Evolutionary conservation across 805 yeast species (phyloP), one percentile per base, ranked within the genome.

Genomic region (Starmerella bombicola): DNA sequence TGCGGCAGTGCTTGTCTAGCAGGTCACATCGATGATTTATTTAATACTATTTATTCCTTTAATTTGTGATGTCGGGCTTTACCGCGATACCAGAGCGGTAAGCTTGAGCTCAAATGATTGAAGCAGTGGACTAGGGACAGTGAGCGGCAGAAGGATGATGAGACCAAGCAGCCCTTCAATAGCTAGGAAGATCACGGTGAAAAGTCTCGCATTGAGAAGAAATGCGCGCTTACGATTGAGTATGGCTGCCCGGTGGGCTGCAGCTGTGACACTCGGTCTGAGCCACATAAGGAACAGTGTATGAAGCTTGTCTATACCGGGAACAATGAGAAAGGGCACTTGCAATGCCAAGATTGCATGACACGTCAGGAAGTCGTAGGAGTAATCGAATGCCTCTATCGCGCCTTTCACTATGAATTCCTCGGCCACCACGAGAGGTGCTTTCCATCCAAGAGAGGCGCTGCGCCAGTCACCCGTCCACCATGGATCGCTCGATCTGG

Each of bases 231-330:
- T 66, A 79, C 34, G 68, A n/a, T 91, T 76, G 58, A 78, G 76
- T 56, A 81, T 77, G 53, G 93, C 93, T 47, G 93, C 82, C 8
- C 30, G 68, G 85, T 77, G 55, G 78, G 79, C 65, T 77, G 82
- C 64, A 81, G 73, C 44, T 82, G 70, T 49, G 5, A 35, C 32
- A 16, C 44, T 18, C 9, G 95, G 96, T 61, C 79, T 79, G 65
- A 86, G 74, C 97, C 97, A 86, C 73, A 86, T 80, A 62, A 86
- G 69, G 86, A 85, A 80, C 53, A 82, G 72, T 25, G 95, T 80
- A 62, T 86, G 97, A 81, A 85, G 77, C 67, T 78, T 78, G 65
- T 86, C 95, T 57, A 84, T 65, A 55, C 72, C 70, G 55, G 97
- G 97, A 52, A 84, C 65, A 41, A 71, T 67, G 48, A 86, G 65